A percentile compares a stretch with the other conserved stretches of the same genome.
phyloP scores from a whole-genome alignment of 306 rosid species.

The Dicorynia guianensis region DNA sequence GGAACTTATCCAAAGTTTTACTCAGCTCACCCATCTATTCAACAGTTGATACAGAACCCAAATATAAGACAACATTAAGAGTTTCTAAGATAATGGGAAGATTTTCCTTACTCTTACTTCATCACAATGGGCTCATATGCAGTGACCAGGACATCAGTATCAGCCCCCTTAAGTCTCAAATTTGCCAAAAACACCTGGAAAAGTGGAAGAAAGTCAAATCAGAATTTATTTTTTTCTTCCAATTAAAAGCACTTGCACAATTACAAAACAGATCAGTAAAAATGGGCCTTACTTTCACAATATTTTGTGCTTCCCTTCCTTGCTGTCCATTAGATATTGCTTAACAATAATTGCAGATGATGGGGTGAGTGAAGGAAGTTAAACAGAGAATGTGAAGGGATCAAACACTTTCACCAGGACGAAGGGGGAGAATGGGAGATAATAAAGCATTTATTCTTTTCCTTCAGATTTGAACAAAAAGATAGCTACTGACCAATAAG shows the following conservation, averaged over 20 bases:
- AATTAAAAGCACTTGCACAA: constrained; percentile 17
- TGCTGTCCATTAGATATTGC: constrained; percentile 91
- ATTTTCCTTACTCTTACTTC: constrained; percentile 61
- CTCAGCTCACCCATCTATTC: constrained; percentile 17
- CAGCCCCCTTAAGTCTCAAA: constrained; percentile 85
- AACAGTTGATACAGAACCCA: constrained; percentile 17
- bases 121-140: constrained; percentile 90
- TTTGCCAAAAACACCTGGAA: constrained; percentile 87
- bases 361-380: constrained; percentile 10
- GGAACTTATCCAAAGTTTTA: constrained; percentile 6
- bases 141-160: constrained; percentile 77
- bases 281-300: constrained; percentile 70
- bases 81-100: constrained; percentile 13
- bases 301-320: constrained; percentile 98
- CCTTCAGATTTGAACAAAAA: background rate
- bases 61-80: constrained; percentile 16
- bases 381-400: background rate
- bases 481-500: background rate
- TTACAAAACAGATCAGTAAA: background rate
- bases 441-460: background rate
- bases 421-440: background rate
- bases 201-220: constrained; percentile 4
- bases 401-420: too few relatives aligned
- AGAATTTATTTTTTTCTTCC: too few relatives aligned
- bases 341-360: constrained; percentile 42